Conservation (phyloP, 768 basidiomycete species). For the Sistotremastrum suecicum region DNA sequence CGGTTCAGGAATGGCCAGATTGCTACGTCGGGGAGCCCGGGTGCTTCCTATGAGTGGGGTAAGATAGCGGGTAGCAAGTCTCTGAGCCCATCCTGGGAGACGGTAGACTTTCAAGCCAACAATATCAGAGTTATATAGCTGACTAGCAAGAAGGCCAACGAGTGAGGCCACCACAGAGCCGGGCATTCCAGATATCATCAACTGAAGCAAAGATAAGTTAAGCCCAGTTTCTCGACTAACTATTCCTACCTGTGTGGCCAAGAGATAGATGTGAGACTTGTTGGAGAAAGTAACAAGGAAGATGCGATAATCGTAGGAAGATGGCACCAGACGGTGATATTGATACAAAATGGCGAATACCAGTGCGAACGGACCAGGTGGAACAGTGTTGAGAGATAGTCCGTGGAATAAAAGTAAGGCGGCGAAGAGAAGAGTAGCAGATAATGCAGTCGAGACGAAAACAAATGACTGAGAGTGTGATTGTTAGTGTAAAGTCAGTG, state of each 20-base stretch:
- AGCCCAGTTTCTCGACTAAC: background rate
- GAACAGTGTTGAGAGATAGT: slow-evolving; percentile 56
- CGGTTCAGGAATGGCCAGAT: slow-evolving; percentile 59
- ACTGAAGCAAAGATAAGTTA: slow-evolving; percentile 24
- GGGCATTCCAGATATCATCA: slow-evolving; percentile 54
- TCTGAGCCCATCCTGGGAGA: slow-evolving; percentile 43
- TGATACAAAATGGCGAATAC: slow-evolving; percentile 77
- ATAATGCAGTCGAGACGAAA: slow-evolving; percentile 50
- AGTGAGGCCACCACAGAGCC: slow-evolving; percentile 46
- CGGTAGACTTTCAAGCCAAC: slow-evolving; percentile 71
- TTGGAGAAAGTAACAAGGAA: slow-evolving; percentile 63
- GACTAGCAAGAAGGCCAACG: slow-evolving; percentile 56
- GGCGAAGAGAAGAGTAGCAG: slow-evolving; percentile 54
- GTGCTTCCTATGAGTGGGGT: slow-evolving; percentile 55
- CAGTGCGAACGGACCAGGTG: slow-evolving; percentile 62
- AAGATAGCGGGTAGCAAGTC: slow-evolving; percentile 42
- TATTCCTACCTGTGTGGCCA: slow-evolving; percentile 50
- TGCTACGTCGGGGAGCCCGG: slow-evolving; percentile 48
- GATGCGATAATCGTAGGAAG: slow-evolving; percentile 60
- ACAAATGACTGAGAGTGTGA: slow-evolving; percentile 48
- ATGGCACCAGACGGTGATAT: slow-evolving; percentile 63
- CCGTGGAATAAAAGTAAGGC: slow-evolving; percentile 51
- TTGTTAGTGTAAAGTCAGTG: background rate
- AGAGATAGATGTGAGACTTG: slow-evolving; percentile 59
- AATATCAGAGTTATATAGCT: slow-evolving; percentile 73